phyloP scores from a whole-genome alignment of 1,284 basidiomycete genomes.

The Tilletiopsis washingtonensis region DNA sequence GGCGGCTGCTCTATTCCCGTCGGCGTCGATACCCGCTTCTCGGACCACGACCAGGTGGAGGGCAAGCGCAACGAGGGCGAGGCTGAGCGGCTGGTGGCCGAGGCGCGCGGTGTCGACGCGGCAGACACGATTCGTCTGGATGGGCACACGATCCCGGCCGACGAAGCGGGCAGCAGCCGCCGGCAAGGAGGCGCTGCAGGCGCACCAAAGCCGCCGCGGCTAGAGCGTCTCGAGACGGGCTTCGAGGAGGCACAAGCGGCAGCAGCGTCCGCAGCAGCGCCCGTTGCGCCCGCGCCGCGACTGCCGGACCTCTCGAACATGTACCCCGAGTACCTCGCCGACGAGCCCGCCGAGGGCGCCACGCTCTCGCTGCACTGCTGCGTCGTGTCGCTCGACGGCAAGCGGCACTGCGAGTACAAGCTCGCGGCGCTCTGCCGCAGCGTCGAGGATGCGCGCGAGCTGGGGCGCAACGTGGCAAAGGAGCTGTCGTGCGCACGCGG shows the following conservation, averaged over 20 bases:
- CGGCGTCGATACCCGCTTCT: constrained; percentile 61
- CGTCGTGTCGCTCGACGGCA: constrained; percentile 45
- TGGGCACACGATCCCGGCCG: constrained; percentile 27
- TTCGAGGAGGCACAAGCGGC: constrained; percentile 9
- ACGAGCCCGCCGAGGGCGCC: constrained; percentile 15
- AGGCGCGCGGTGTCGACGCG: constrained; percentile 13
- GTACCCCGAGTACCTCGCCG: constrained; percentile 3
- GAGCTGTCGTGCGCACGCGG: constrained; percentile 32
- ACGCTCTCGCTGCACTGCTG: constrained; percentile 35
- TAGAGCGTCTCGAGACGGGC: constrained; percentile 20
- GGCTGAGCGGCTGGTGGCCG: constrained; percentile 17
- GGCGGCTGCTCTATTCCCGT: constrained; percentile 97
- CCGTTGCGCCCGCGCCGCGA: not conserved
- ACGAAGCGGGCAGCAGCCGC: not conserved
- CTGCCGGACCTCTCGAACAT: not conserved
- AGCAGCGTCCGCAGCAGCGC: not conserved
- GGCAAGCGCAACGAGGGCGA: constrained; percentile 25
- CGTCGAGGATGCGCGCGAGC: constrained; percentile 25
- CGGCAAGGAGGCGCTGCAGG: not conserved
- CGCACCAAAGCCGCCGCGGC: constrained; percentile 9
- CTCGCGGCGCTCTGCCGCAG: constrained; percentile 18
- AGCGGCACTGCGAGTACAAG: constrained; percentile 21
- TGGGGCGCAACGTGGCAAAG: constrained; percentile 34
- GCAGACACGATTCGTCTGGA: constrained; percentile 16
- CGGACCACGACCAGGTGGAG: constrained; percentile 37